These are phyloP conservation scores for Aspergillus pseudonomiae DNA, from an alignment of 2,329 filamentous ascomycete species.

Conservation along the genomic window DNA sequence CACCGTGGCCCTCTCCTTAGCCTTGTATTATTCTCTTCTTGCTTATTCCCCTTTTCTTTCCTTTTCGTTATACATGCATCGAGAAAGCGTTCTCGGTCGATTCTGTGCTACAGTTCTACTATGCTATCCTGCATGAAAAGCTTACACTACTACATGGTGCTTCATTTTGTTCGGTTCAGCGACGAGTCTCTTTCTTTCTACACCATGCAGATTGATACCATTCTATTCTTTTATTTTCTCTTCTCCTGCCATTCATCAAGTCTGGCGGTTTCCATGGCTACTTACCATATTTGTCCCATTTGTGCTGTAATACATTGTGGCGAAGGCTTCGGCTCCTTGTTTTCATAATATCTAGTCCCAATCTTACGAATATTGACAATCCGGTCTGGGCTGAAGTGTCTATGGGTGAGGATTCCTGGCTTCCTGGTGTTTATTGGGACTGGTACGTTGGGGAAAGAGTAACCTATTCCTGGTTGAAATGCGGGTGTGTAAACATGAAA, in stretches of 20 bases:
- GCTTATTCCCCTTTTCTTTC: neutral
- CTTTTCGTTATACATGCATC: constrained; percentile 23
- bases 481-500: neutral
- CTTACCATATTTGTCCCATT: neutral
- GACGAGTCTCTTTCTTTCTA: constrained; percentile 29
- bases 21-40: constrained; percentile 11
- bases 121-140: constrained; percentile 17
- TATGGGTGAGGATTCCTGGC: neutral
- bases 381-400: neutral
- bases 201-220: constrained; percentile 40
- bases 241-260: neutral
- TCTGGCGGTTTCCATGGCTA: neutral
- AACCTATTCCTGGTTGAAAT: neutral
- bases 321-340: neutral
- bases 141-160: constrained; percentile 20
- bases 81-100: constrained; percentile 21
- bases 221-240: constrained; percentile 13
- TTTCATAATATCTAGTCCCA: neutral
- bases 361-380: neutral
- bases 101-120: constrained; percentile 5
- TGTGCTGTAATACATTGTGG: neutral
- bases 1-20: constrained; percentile 10
- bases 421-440: neutral
- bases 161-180: constrained; percentile 28
- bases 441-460: neutral